These are phyloP conservation scores for Triangularia setosa DNA, from an alignment of 2,329 filamentous ascomycete genomes.

Conservation along the genomic window DNA sequence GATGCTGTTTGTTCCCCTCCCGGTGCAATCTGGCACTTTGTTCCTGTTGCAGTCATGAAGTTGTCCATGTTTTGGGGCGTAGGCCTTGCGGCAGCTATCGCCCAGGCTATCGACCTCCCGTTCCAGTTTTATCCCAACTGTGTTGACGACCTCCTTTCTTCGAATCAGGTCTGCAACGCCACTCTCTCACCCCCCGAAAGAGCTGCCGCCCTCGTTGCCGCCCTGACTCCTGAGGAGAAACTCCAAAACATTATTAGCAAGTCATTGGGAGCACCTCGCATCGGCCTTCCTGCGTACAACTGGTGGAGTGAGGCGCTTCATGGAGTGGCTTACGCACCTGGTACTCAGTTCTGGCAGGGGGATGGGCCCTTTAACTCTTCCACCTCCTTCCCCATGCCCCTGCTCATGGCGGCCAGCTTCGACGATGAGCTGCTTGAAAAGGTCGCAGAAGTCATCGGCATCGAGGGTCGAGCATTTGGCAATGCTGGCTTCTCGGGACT, in stretches of 20 bases:
- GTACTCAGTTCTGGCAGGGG: slow-evolving; percentile 48
- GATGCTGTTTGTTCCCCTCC: background rate
- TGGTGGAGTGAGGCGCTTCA: slow-evolving; percentile 59
- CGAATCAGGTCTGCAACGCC: slow-evolving; percentile 8
- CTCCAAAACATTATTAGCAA: slow-evolving; percentile 41
- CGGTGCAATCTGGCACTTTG: background rate
- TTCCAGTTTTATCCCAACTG: slow-evolving; percentile 12
- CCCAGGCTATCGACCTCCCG: slow-evolving; percentile 4
- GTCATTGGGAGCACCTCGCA: slow-evolving; percentile 44
- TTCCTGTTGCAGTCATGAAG: slow-evolving; percentile 1
- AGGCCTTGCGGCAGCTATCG: background rate
- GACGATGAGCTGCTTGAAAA: slow-evolving; percentile 57
- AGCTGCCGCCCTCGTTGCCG: slow-evolving; percentile 44
- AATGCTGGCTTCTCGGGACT: slow-evolving; percentile 54
- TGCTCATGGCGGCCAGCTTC: slow-evolving; percentile 60
- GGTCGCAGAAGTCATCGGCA: slow-evolving; percentile 52
- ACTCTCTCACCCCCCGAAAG: slow-evolving; percentile 32
- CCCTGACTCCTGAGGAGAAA: slow-evolving; percentile 51
- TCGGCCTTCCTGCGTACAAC: slow-evolving; percentile 54
- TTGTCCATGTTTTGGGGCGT: background rate
- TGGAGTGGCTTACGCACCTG: slow-evolving; percentile 49
- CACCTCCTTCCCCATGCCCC: slow-evolving; percentile 63
- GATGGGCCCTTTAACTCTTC: slow-evolving; percentile 53
- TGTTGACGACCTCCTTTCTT: slow-evolving; percentile 4
- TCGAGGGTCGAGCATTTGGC: slow-evolving; percentile 61